These are phyloP conservation scores for Cydonia oblonga DNA, from an alignment of 331 rosid species.

Conservation along the genomic window DNA sequence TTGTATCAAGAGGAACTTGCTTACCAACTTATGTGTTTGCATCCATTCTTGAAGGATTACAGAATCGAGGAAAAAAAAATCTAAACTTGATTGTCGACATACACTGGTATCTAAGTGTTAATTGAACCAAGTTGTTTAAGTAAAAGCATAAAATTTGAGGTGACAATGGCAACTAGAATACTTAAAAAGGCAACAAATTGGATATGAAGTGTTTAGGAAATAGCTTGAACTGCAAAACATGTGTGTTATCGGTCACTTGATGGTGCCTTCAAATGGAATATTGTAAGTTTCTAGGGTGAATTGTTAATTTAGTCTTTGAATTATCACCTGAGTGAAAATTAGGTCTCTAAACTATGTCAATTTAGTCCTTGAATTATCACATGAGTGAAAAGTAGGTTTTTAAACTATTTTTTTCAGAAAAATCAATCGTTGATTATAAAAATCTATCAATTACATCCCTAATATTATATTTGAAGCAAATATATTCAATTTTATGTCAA, in stretches of 20 bases:
- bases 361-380: too few species aligned
- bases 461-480: too few species aligned
- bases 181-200: not conserved
- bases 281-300: too few species aligned
- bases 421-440: too few species aligned
- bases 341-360: too few species aligned
- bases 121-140: not conserved
- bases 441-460: too few species aligned
- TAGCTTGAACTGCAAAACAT: not conserved
- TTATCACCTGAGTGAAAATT: too few species aligned
- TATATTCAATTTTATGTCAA: too few species aligned
- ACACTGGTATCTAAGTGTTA: not conserved
- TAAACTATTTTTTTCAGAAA: too few species aligned
- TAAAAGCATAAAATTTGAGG: not conserved
- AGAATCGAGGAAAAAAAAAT: not conserved
- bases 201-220: not conserved
- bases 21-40: not conserved
- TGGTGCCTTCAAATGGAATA: not conserved
- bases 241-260: too few species aligned
- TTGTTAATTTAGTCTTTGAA: too few species aligned
- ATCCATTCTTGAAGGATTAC: not conserved
- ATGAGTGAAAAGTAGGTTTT: too few species aligned
- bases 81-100: not conserved
- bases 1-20: not conserved
- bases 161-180: not conserved